These are phyloP conservation scores for Leucosporidium scottii DNA, from an alignment of 768 basidiomycete species.

Conservation along the genomic window DNA sequence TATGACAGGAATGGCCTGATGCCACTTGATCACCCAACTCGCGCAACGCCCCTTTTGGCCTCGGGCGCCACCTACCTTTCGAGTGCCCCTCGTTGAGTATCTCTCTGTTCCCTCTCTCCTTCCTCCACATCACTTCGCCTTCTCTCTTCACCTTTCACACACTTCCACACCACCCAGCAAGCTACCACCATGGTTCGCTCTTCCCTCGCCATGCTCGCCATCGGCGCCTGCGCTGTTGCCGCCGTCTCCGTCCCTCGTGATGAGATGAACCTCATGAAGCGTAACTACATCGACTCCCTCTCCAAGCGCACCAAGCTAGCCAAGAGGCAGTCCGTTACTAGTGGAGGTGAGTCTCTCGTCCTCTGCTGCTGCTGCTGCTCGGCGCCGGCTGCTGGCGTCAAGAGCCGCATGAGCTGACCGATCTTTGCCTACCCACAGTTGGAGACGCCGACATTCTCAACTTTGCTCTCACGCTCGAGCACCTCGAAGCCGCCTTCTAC, in stretches of 20 bases:
- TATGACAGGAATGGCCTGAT: too few relatives aligned
- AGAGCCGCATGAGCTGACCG: too few relatives aligned
- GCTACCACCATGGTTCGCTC: constrained; percentile 19
- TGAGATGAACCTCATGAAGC: constrained; percentile 13
- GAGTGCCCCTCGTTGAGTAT: too few relatives aligned
- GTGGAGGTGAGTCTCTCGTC: constrained; percentile 6
- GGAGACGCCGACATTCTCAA: constrained; percentile 31
- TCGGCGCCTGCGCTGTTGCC: constrained; percentile 18
- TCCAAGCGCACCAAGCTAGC: background rate
- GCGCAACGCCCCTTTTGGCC: too few relatives aligned
- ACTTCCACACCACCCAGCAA: background rate
- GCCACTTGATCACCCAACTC: too few relatives aligned
- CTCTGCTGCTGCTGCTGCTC: background rate
- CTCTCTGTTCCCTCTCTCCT: background rate
- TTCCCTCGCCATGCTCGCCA: constrained; percentile 17
- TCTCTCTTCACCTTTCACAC: background rate
- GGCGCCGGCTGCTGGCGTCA: background rate
- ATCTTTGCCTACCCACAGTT: background rate
- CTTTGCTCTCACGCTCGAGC: constrained; percentile 34
- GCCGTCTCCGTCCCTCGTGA: constrained; percentile 14
- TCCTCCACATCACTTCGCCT: background rate
- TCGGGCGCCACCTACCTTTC: too few relatives aligned
- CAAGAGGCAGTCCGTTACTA: constrained; percentile 27
- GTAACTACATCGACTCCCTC: constrained; percentile 20
- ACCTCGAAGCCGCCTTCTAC: constrained; percentile 18